Base-by-base conservation (phyloP, 805 yeast species). In the Grigorovia yakushimaensis region DNA sequence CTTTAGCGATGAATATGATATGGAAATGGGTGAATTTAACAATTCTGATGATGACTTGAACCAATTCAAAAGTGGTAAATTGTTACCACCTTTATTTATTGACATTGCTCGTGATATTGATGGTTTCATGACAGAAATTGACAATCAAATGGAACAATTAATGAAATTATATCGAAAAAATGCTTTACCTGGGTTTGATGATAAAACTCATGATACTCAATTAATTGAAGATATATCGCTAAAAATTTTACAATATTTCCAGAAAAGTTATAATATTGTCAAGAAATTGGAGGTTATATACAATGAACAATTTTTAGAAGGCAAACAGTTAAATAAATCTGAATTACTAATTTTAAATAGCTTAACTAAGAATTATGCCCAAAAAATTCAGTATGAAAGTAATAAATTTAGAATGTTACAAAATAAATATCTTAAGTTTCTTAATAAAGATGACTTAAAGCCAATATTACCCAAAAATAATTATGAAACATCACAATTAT, bases 111-210 rank as follows among this genome's bases (percentile, higher is more conserved):
- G 73, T 41, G 85, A 82, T 47, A 77, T 91, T 15, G 95, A 88
- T 62, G 77, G 72, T 27, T 69, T 76, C 48, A 65, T 89, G 42
- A 62, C 54, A 1, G 70, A 72, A 23, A 79, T 87, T 37, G 76
- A 74, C 41, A 58, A 59, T 22, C 72, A 78, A 50, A 74, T 85
- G 54, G 76, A 73, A 45, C 77, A 76, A 54, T 72, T 91, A 56
- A 81, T 80, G 44, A 74, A 75, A 39, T 65, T 88, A 35, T 93
- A 93, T 63, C 82, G 84, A 62, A 84, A 82, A 66, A 82, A 88
- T 55, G 72, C 91, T 13, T 74, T 93, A 35, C 96, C 97, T 2
- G 93, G 93, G 19, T 86, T 88, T 61, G 82, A 78, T 55, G 98
- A 93, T 64, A 79, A 88, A 51, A 74, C 80, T 15, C 71, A 71